Conservation (phyloP, 1,284 basidiomycete species). For the Pulchroboletus neoregius region DNA sequence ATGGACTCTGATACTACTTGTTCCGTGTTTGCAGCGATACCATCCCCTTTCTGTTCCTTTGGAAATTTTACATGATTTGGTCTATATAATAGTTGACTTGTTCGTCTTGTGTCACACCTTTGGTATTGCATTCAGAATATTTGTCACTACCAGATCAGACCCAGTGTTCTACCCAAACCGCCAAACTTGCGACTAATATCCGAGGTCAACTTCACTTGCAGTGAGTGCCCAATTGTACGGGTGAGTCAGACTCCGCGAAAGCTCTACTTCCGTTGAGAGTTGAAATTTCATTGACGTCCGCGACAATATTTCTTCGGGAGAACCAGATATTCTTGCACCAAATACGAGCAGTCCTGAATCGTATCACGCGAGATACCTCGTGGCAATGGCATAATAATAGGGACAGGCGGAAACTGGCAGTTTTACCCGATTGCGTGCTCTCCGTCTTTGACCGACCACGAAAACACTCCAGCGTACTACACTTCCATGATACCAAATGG, state of each 20-base stretch:
- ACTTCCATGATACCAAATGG: background rate
- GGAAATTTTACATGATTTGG: constrained; percentile 10
- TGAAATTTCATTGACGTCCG: too few species aligned
- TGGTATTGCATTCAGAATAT: constrained; percentile 1
- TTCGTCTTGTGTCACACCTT: constrained; percentile 18
- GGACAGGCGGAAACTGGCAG: background rate
- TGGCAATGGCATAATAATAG: background rate
- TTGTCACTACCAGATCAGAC: background rate
- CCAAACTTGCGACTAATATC: background rate
- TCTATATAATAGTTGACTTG: constrained; percentile 9
- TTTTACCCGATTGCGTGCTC: background rate
- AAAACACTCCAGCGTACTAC: background rate
- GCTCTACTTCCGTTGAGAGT: background rate
- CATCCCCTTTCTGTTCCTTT: constrained; percentile 1
- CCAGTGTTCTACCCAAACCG: background rate
- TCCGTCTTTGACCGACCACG: background rate
- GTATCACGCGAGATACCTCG: background rate
- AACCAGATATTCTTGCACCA: too few species aligned
- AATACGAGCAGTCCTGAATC: too few species aligned
- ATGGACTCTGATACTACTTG: constrained; percentile 18
- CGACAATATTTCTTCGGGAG: too few species aligned
- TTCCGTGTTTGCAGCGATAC: constrained; percentile 9
- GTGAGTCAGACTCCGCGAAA: too few species aligned
- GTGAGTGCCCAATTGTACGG: background rate
- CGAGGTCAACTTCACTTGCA: background rate